Base-by-base conservation (phyloP, 371 early-diverging fungal genomes). In the Saksenaea vasiformis region DNA sequence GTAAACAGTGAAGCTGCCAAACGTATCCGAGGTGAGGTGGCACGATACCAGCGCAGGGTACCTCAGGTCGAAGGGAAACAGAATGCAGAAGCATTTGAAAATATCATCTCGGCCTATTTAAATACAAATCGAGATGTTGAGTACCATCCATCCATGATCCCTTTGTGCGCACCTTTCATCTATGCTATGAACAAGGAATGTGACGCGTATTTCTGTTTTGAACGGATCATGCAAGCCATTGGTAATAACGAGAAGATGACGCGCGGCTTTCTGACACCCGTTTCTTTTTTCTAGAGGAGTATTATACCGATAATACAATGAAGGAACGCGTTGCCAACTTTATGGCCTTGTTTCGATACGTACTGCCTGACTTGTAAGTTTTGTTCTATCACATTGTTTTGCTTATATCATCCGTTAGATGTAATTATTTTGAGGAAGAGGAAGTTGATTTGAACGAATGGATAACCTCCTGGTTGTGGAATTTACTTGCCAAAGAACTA, bases 361-460 rank as follows among this genome's bases (percentile, higher is more conserved):
- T 89, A 28, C 73, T 92, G 55, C 92, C 93, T 14, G 94, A 94
- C 27, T 51, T 83, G 75, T 84, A 74, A 71, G 68, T 54, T 59
- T 31, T 47, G 15, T 13, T 47, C 3, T 19, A 10, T 13, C 19
- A 4, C 15, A 8, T 54, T 55, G 34, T 27, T 2, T 63, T 60
- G 27, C n/a, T 63, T 41, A 22, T 55, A 38, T 36, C 13, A 35
- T 26, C 47, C 9, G 8, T 5, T 62, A 76, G 76, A 17, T 89
- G 90, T 69, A 91, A 87, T 69, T 94, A 93, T 76, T 95, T 97
- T 80, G 95, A 95, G 74, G 97, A 97, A 54, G 97, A 97, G 66
- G 96, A 96, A 68, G 93, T 96, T 27, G 91, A 94, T 56, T 79
- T 93, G 44, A 88, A 91, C 67, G 96, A 94, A 60, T 95, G 94